Base-by-base conservation (phyloP, 1,284 basidiomycete genomes). In the Naganishia liquefaciens region DNA sequence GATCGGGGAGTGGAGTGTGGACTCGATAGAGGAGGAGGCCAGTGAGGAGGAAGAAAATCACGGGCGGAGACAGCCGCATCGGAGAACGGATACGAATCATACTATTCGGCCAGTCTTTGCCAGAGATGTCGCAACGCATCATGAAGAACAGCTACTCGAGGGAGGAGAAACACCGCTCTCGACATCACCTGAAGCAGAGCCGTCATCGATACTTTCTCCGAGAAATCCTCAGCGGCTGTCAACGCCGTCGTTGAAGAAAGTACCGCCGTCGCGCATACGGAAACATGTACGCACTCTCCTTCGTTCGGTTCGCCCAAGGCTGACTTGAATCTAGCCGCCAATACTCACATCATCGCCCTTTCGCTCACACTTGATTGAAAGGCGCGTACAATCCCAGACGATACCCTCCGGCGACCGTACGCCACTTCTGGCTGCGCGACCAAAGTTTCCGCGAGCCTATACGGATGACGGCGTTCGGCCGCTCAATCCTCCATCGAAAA, bases 321-420 rank as follows among this genome's bases (percentile, higher is more conserved):
- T 37, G 33, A 30, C 28, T 27, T 15, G n/a, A 6, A 30, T 25
- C 37, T 33, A 49, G 25, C 25, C 57, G 6, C 33, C 33, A 13
- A 37, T 9, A 37, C 33, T 37, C 33, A 6, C 46, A 15, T 11
- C 25, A 30, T 49, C 27, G 33, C 21, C 57, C 23, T 39, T 50
- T 39, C 57, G 21, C 46, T 39, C 57, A 37, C 30, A 37, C 13
- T n/a, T 60, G 17, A 46, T 23, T 13, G 57, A 49, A 5, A 46
- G 57, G 23, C 57, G 57, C 21, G 39, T 60, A 28, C 57, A 60
- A 10, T 60, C 57, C 2, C 57, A 60, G 21, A 60, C 57, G 4
- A n/a, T 50, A 10, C 57, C 46, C 27, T 27, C 33, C 9, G 21
- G 46, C 57, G 57, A 60, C 19, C 46, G 57, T 3, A 60, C 57